A percentile compares a stretch with the other conserved stretches of the same genome.
These are phyloP conservation scores for Chamaecrista fasciculata DNA, from an alignment of 306 rosid species.

Conservation along the genomic window DNA sequence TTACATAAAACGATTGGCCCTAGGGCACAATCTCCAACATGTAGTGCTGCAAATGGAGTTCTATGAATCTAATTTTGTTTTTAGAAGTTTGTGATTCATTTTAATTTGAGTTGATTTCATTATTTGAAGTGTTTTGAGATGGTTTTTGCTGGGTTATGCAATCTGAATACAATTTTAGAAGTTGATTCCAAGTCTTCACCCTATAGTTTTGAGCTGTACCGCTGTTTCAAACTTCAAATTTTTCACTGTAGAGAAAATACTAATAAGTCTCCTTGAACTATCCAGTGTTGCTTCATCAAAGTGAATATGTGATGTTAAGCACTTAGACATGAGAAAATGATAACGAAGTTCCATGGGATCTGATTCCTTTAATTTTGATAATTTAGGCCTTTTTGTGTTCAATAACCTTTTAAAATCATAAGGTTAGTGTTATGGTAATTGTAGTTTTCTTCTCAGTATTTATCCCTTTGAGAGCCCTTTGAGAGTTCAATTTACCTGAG, in stretches of 20 bases:
- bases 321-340: not conserved
- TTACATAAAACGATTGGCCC: no score
- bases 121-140: no score
- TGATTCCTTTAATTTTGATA: slow-evolving; percentile 6
- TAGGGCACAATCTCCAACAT: no score
- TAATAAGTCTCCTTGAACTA: not conserved
- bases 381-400: slow-evolving; percentile 68
- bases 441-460: slow-evolving; percentile 17
- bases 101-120: no score
- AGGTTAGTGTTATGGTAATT: slow-evolving; percentile 43
- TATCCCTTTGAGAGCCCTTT: no score
- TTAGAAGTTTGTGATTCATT: no score
- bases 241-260: not conserved
- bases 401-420: slow-evolving; percentile 61
- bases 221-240: slow-evolving; percentile 9
- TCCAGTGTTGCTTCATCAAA: slow-evolving; percentile 1
- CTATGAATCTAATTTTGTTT: no score
- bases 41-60: no score
- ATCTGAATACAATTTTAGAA: no score
- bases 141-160: no score
- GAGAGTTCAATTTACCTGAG: slow-evolving; percentile 16
- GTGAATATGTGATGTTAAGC: not conserved
- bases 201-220: slow-evolving; percentile 9
- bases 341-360: not conserved
- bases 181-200: slow-evolving; percentile 8